phyloP scores from a whole-genome alignment of 495 filamentous ascomycete species.

The Talaromyces ruber region DNA sequence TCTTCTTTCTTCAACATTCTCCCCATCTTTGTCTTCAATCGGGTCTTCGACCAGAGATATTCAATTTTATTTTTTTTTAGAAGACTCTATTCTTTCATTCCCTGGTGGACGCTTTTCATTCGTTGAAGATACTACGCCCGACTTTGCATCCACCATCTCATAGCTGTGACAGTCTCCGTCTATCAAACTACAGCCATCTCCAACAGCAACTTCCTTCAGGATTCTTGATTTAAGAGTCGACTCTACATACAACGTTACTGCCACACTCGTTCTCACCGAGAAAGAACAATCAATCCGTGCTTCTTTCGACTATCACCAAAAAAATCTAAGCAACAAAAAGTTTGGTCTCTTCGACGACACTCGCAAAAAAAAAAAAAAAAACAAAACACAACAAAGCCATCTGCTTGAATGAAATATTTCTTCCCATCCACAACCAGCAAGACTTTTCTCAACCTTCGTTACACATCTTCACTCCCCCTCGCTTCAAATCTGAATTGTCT shows the following conservation, averaged over 20 bases:
- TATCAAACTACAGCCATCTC: neutral
- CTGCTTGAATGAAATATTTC: neutral
- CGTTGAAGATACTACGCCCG: neutral
- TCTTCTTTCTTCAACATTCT: neutral
- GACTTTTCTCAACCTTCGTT: neutral
- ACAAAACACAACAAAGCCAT: neutral
- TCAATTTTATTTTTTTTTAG: neutral
- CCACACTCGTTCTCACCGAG: neutral
- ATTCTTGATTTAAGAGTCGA: neutral
- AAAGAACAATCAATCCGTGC: neutral
- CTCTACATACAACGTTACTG: neutral
- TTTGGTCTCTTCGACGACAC: neutral
- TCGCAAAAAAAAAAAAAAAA: neutral
- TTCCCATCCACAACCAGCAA: neutral
- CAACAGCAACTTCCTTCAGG: neutral
- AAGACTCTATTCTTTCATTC: neutral
- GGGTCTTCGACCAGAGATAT: neutral
- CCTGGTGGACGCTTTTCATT: neutral
- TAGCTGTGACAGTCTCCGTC: neutral
- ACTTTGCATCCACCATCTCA: neutral
- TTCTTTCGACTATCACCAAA: neutral
- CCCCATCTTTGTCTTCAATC: neutral
- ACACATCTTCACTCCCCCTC: neutral
- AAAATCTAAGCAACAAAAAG: neutral
- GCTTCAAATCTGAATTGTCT: neutral